Percentiles rank a stretch among this genome's conserved stretches.
phyloP scores from a whole-genome alignment of 768 basidiomycete genomes.

The Lyophyllum atratum region DNA sequence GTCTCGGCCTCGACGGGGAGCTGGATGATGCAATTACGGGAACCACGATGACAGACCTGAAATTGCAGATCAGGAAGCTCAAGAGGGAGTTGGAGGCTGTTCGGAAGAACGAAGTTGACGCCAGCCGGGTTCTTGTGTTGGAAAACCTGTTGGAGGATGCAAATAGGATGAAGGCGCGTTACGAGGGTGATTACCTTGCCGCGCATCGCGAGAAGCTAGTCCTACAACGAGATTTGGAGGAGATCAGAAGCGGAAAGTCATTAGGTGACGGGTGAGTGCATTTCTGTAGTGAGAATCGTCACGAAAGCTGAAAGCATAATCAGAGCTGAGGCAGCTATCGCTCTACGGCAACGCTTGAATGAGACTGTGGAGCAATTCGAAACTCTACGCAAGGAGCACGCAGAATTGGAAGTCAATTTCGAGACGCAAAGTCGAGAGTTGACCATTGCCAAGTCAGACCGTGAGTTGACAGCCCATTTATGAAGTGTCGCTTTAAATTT shows the following conservation, averaged over 20 bases:
- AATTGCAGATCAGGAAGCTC: conserved; percentile 81
- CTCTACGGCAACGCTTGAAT: conserved; percentile 83
- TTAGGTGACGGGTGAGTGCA: conserved; percentile 73
- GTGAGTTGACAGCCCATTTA: conserved; percentile 47
- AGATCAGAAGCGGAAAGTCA: conserved; percentile 85
- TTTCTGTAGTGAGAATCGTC: neutral
- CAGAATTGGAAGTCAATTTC: conserved; percentile 71
- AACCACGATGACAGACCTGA: conserved; percentile 89
- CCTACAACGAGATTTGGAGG: conserved; percentile 80
- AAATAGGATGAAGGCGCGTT: conserved; percentile 85
- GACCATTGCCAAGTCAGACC: conserved; percentile 81
- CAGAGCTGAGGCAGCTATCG: conserved; percentile 86
- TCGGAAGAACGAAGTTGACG: conserved; percentile 73
- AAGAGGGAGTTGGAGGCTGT: conserved; percentile 79
- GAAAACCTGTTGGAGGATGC: conserved; percentile 93
- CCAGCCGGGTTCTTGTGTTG: conserved; percentile 77
- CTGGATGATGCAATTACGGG: conserved; percentile 85
- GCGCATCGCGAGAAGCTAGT: conserved; percentile 83
- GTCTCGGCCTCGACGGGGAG: conserved; percentile 76
- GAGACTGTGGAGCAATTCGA: conserved; percentile 87
- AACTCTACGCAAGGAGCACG: conserved; percentile 60
- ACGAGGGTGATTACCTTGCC: conserved; percentile 85
- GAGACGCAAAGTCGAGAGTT: conserved; percentile 67
- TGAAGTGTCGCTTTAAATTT: neutral
- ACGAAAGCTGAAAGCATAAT: conserved; percentile 4